Evolutionary conservation across 306 rosid species (phyloP), one percentile per base, ranked within the genome.

Genomic region (Echinosophora koreensis): DNA sequence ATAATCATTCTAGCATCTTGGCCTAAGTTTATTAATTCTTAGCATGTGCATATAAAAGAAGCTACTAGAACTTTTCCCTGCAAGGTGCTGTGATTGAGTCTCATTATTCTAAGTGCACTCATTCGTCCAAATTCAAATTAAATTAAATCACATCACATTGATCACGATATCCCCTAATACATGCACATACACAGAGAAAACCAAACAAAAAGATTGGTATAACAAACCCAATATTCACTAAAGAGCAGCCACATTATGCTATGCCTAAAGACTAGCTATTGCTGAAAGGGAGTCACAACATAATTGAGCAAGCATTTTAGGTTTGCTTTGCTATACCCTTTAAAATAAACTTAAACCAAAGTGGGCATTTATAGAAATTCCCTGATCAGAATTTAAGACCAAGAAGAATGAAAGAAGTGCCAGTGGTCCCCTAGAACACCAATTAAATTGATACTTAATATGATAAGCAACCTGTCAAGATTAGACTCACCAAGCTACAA

Each of bases 361-460:
- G 69, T 62, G 52, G n/a, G 41, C 44, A 49, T 73, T 66, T 46
- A 61, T 8, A 75, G 80, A 86, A 84, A 82, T 78, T 68, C 68
- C 63, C 32, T 68, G 16, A 61, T 78, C 69, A 47, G 76, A 80
- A 66, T 77, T 84, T 37, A 79, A 66, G 78, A 71, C 18, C 58
- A 50, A 59, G 73, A 51, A 54, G 74, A 81, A 78, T 78, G 71
- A 68, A 72, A 69, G 63, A 60, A 28, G 54, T 10, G 68, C 8
- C 1, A 69, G 87, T 84, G 88, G 92, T 88, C 88, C 89, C 86
- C 17, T 41, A 3, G 18, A 37, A 81, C 67, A 58, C 50, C 69
- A 88, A 76, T 32, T 84, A 74, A 86, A 72, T 83, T 82, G 66
- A 72, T 38, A 86, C 74, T 83, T 83, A 83, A 88, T 83, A 58